phyloP scores from a whole-genome alignment of 768 basidiomycete species.

The Lyophyllum decastes region DNA sequence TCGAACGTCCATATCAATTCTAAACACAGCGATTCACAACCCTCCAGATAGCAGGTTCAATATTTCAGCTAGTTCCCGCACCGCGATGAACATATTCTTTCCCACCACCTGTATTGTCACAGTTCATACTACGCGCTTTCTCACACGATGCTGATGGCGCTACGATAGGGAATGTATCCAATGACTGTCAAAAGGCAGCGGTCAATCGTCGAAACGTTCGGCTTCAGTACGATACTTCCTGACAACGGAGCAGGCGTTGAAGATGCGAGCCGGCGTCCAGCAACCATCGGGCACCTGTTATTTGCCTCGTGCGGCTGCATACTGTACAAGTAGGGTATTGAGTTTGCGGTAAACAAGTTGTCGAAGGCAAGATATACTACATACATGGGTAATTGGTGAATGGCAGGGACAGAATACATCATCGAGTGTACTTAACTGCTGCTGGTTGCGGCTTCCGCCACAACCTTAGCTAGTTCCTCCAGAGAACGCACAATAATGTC shows the following conservation, averaged over 20 bases:
- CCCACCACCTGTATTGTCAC: not conserved
- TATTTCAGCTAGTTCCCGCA: not conserved
- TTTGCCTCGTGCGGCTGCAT: not conserved
- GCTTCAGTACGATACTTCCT: not conserved
- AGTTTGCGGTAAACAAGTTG: no score
- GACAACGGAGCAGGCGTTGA: not conserved
- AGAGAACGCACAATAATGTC: slow-evolving; percentile 58
- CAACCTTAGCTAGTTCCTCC: slow-evolving; percentile 43
- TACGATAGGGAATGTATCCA: not conserved
- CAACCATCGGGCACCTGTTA: not conserved
- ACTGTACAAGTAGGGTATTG: no score
- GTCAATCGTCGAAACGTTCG: not conserved
- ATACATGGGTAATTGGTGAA: no score
- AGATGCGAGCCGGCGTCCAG: not conserved
- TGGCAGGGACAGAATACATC: no score
- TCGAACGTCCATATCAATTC: not conserved
- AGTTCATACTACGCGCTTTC: not conserved
- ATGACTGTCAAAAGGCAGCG: not conserved
- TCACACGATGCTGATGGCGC: not conserved
- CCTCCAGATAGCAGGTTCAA: not conserved
- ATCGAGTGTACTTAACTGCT: not conserved
- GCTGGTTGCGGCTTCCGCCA: not conserved
- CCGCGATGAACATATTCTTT: not conserved
- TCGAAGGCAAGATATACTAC: no score
- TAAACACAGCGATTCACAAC: not conserved